Base-by-base conservation (phyloP, 2,329 filamentous ascomycete species). In the Penicillium sp. region DNA sequence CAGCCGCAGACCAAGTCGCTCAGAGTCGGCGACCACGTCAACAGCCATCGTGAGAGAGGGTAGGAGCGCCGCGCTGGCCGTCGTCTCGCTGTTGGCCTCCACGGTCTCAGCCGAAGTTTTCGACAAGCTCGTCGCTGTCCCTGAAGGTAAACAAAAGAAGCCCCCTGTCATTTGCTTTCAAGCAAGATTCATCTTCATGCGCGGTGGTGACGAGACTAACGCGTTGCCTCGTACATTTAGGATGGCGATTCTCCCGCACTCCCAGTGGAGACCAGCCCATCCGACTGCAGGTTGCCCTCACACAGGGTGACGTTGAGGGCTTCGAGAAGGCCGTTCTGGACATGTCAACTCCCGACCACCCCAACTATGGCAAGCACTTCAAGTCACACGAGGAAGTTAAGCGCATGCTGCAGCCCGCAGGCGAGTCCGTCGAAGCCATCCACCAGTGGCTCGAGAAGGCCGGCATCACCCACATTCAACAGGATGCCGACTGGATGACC, bases 301-400 rank as follows among this genome's bases (percentile, higher is more conserved):
- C 61, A 32, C 68, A 70, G 53, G 57, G 67, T 12, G 54, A 70
- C 49, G 53, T 57, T 24, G 55, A 53, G 6, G 60, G 62, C 27
- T 67, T 80, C 26, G 76, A 77, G 46, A 62, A 70, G 41, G 69
- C 72, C 2, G 64, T 80, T 9, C 53, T 72, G 38, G 67, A 75
- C 24, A 72, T 80, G 53, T 78, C 77, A 2, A 74, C 76, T 0
- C 78, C 78, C 0, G 66, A 62, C 4, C 68, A 75, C 47, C 47
- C 59, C 1, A 69, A 66, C 13, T 80, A 80, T 49, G 77, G 78
- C 13, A 67, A 72, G 38, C 72, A 79, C 53, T 70, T 79, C 54
- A 64, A 68, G 12, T 60, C 60, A 11, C 70, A 73, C 6, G 67
- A 75, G 8, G 73, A 78, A 51, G 73, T 79, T 46, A 72, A 74